Conservation (phyloP, 768 basidiomycete species). For the Trametes punicea region DNA sequence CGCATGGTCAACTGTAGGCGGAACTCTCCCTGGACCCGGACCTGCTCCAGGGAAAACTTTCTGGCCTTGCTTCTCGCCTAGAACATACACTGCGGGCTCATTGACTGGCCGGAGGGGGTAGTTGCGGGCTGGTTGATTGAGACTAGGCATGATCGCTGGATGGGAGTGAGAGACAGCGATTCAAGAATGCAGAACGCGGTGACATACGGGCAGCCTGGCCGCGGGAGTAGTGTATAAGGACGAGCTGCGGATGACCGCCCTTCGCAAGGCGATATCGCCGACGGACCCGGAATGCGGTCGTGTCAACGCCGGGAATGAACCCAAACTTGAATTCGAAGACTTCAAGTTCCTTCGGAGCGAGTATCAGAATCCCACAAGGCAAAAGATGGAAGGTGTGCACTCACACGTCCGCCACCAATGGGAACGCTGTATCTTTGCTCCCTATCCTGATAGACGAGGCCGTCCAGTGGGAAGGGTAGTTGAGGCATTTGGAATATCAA, state of each 20-base stretch:
- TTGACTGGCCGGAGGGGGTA: constrained; percentile 69
- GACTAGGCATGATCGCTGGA: constrained; percentile 55
- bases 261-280: constrained; percentile 70
- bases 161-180: constrained; percentile 9
- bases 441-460: constrained; percentile 71
- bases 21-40: constrained; percentile 6
- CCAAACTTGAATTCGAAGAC: constrained; percentile 70
- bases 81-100: constrained; percentile 66
- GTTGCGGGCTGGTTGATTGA: constrained; percentile 61
- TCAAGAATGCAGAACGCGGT: constrained; percentile 9
- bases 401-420: constrained; percentile 49
- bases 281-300: constrained; percentile 62
- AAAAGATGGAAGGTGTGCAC: constrained; percentile 26
- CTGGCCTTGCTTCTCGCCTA: constrained; percentile 71
- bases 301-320: constrained; percentile 69
- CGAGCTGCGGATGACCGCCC: constrained; percentile 70
- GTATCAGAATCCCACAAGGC: background rate
- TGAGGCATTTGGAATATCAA: constrained; percentile 65
- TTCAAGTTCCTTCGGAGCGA: constrained; percentile 63
- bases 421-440: constrained; percentile 61
- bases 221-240: constrained; percentile 74
- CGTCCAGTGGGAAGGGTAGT: constrained; percentile 67
- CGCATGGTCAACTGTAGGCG: constrained; percentile 8
- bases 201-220: constrained; percentile 58
- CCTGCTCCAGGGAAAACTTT: constrained; percentile 40